Percentiles rank a stretch among this genome's conserved stretches.
These are phyloP conservation scores for Kurtzmaniella quercitrusa DNA, from an alignment of 1,139 yeast species.

Conservation along the genomic window DNA sequence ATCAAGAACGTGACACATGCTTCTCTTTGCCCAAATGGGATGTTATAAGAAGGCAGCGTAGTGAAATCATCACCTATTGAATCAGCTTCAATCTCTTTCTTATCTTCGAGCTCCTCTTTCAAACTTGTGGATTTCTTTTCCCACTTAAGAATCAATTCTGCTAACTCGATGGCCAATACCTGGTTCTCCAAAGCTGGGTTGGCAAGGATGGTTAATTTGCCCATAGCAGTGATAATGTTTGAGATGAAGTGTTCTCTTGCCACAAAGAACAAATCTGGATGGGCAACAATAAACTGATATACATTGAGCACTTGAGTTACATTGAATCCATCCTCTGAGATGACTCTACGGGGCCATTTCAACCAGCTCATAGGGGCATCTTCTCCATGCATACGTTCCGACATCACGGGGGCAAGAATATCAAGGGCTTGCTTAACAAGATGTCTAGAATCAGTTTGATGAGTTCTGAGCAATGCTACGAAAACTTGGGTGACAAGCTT, in stretches of 20 bases:
- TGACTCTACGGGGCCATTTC: constrained; percentile 90
- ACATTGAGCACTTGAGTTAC: constrained; percentile 83
- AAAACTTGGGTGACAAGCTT: constrained; percentile 89
- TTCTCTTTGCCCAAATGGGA: constrained; percentile 81
- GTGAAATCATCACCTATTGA: constrained; percentile 24
- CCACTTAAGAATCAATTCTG: constrained; percentile 84
- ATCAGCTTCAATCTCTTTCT: constrained; percentile 11
- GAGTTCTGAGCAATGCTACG: constrained; percentile 81
- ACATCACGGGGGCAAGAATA: constrained; percentile 83
- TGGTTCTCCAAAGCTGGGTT: constrained; percentile 83
- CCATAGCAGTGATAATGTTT: constrained; percentile 91
- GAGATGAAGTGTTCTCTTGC: constrained; percentile 89
- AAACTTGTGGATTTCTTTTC: constrained; percentile 47
- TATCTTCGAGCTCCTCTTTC: constrained; percentile 15
- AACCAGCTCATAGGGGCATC: constrained; percentile 76
- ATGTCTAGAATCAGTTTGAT: constrained; percentile 79
- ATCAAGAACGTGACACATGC: constrained; percentile 90
- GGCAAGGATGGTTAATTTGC: constrained; percentile 77
- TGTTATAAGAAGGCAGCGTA: constrained; percentile 44
- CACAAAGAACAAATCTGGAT: constrained; percentile 76
- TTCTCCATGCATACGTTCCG: constrained; percentile 55
- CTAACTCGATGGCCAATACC: constrained; percentile 80
- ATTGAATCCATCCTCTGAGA: constrained; percentile 85
- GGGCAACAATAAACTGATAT: constrained; percentile 84
- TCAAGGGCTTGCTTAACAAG: constrained; percentile 87